phyloP scores from a whole-genome alignment of 1,139 yeast species.

The Pichia sp. region DNA sequence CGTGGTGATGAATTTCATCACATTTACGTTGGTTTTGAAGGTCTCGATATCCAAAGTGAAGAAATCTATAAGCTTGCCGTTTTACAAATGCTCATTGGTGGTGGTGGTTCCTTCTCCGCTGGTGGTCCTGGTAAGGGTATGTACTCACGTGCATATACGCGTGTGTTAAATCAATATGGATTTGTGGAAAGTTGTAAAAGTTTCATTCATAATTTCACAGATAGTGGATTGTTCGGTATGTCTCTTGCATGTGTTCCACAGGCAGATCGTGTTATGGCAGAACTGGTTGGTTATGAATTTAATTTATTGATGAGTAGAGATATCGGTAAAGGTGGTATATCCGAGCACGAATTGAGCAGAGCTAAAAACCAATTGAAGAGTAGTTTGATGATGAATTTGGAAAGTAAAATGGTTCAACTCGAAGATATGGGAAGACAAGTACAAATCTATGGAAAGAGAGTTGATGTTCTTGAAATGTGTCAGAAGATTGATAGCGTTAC shows the following conservation, averaged over 20 bases:
- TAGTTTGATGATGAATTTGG: conserved; percentile 88
- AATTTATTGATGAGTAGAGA: conserved; percentile 51
- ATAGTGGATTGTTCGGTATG: conserved; percentile 88
- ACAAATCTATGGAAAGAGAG: conserved; percentile 70
- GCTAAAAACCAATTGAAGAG: conserved; percentile 90
- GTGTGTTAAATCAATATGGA: conserved; percentile 86
- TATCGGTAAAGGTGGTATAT: conserved; percentile 52
- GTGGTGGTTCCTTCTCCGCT: conserved; percentile 96
- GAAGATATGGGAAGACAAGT: conserved; percentile 96
- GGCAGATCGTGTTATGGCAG: conserved; percentile 79
- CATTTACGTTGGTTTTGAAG: conserved; percentile 83
- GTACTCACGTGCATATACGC: conserved; percentile 90
- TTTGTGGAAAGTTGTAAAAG: conserved; percentile 85
- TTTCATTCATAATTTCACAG: conserved; percentile 85
- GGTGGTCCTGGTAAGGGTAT: conserved; percentile 99
- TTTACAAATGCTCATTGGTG: conserved; percentile 88
- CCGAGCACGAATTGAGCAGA: conserved; percentile 67
- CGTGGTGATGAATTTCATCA: conserved; percentile 74
- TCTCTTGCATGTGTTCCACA: conserved; percentile 79
- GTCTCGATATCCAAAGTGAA: conserved; percentile 74
- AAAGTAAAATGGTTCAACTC: conserved; percentile 81
- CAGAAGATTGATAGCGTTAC: conserved; percentile 62
- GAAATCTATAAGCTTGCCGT: conserved; percentile 90
- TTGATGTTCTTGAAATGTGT: conserved; percentile 83
- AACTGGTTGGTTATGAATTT: conserved; percentile 72